A percentile compares a stretch with the other conserved stretches of the same genome.
Evolutionary conservation across 305 asterid species (phyloP).

Genomic region (Solanum aculeatissimum): DNA sequence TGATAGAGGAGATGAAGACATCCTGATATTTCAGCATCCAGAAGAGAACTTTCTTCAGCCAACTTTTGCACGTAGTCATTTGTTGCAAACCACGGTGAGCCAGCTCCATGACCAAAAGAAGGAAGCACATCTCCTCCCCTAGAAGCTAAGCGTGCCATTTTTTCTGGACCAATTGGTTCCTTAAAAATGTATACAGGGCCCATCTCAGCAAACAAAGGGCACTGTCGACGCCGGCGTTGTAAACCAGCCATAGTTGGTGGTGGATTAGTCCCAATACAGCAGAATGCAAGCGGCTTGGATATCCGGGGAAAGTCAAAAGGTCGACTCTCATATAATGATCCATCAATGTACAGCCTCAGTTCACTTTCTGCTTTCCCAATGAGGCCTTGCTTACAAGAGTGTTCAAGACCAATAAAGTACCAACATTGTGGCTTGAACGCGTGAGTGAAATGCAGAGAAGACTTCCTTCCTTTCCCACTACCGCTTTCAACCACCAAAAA

Average conservation of each 20-base stretch:
- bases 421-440: slow-evolving; percentile 98
- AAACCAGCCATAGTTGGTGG: slow-evolving; percentile 99
- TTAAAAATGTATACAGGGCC: slow-evolving; percentile 95
- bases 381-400: slow-evolving; percentile 80
- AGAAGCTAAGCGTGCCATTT: slow-evolving; percentile 70
- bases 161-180: slow-evolving; percentile 94
- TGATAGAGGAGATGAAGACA: slow-evolving; percentile 91
- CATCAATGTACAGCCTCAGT: slow-evolving; percentile 82
- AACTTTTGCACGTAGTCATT: slow-evolving; percentile 49
- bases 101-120: slow-evolving; percentile 88
- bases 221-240: slow-evolving; percentile 98
- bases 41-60: slow-evolving; percentile 64
- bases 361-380: slow-evolving; percentile 98
- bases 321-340: slow-evolving; percentile 81
- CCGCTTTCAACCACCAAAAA: slow-evolving; percentile 94
- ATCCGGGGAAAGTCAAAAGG: slow-evolving; percentile 93
- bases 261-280: slow-evolving; percentile 98
- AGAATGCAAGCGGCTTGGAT: slow-evolving; percentile 94
- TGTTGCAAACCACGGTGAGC: slow-evolving; percentile 87
- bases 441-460: slow-evolving; percentile 92
- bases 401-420: slow-evolving; percentile 96
- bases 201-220: slow-evolving; percentile 99
- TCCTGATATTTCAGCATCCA: slow-evolving; percentile 86
- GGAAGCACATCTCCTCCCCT: slow-evolving; percentile 96
- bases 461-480: slow-evolving; percentile 94